Percentiles rank a stretch among this genome's conserved stretches.
Evolutionary conservation across 768 basidiomycete genomes (phyloP).

Genomic region (Leccinum ochraceum): DNA sequence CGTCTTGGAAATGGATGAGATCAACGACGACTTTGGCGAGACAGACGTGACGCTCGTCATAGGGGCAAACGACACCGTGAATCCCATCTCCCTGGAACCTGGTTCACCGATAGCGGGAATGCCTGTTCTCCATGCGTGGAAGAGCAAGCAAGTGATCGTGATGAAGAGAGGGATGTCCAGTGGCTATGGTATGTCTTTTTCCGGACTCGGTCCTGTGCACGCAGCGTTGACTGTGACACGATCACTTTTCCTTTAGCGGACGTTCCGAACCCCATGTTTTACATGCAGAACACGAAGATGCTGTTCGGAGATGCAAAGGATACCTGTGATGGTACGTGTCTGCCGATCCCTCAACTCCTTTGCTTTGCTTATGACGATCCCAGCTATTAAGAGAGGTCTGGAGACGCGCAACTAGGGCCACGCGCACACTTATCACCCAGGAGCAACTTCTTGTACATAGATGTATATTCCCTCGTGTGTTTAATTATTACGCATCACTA

Average conservation of each 20-base stretch:
- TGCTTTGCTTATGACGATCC: not conserved
- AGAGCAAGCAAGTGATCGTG: conserved; percentile 88
- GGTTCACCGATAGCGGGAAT: conserved; percentile 90
- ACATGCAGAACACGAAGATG: conserved; percentile 89
- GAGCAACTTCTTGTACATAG: conserved; percentile 8
- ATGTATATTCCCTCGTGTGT: conserved; percentile 26
- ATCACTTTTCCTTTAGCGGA: conserved; percentile 53
- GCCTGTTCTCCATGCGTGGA: conserved; percentile 92
- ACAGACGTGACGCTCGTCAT: conserved; percentile 92
- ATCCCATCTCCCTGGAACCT: conserved; percentile 84
- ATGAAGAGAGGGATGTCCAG: conserved; percentile 92
- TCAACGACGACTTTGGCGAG: conserved; percentile 87
- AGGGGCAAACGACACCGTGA: conserved; percentile 91
- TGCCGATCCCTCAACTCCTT: not conserved
- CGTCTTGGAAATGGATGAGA: conserved; percentile 92
- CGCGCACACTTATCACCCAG: not conserved
- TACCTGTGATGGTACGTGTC: conserved; percentile 73
- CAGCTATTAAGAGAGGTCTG: conserved; percentile 64
- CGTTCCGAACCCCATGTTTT: conserved; percentile 94
- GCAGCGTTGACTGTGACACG: not conserved
- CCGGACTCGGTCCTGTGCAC: not conserved
- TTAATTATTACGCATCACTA: conserved; percentile 4
- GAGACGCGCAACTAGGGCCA: conserved; percentile 35
- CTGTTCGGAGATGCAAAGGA: conserved; percentile 91
- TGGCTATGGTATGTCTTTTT: conserved; percentile 64